These are phyloP conservation scores for Papiliotrema fonsecae DNA, from an alignment of 1,284 basidiomycete species.

Conservation along the genomic window DNA sequence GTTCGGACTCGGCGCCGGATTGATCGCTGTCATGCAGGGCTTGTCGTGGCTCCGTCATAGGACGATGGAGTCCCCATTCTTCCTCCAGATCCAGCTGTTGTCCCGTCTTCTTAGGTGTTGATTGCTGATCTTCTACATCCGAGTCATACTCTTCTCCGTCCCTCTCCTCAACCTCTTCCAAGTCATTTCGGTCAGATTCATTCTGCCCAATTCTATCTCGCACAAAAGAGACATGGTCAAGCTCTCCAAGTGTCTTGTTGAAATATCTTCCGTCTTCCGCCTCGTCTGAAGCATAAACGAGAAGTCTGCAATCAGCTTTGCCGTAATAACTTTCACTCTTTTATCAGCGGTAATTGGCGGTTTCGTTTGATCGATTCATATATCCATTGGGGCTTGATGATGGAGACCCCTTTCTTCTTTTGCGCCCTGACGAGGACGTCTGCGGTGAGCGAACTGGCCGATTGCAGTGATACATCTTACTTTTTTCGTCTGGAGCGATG, in stretches of 20 bases:
- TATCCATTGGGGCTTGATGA: conserved; percentile 76
- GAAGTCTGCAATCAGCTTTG: conserved; percentile 25
- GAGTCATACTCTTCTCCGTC: conserved; percentile 34
- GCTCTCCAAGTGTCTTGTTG: conserved; percentile 29
- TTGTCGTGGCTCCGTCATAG: not conserved
- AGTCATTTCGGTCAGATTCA: conserved; percentile 32
- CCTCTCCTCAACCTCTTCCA: conserved; percentile 25
- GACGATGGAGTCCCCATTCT: conserved; percentile 21
- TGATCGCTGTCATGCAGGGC: not conserved
- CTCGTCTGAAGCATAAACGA: conserved; percentile 40
- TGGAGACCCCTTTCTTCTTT: conserved; percentile 55
- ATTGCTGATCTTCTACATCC: not conserved
- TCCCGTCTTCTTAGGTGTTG: not conserved
- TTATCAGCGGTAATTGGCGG: conserved; percentile 57
- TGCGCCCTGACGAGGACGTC: conserved; percentile 51
- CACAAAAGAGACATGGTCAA: conserved; percentile 24
- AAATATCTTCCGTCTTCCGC: conserved; percentile 32
- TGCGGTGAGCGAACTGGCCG: conserved; percentile 7
- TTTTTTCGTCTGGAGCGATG: conserved; percentile 40
- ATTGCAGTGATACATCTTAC: conserved; percentile 14
- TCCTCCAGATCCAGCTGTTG: conserved; percentile 16
- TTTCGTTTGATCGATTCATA: conserved; percentile 64
- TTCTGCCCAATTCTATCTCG: conserved; percentile 27
- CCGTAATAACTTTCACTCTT: conserved; percentile 55
- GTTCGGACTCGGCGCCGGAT: conserved; percentile 4